Base-by-base conservation (phyloP, 2,329 filamentous ascomycete genomes). In the Ascocoryne sarcoides region DNA sequence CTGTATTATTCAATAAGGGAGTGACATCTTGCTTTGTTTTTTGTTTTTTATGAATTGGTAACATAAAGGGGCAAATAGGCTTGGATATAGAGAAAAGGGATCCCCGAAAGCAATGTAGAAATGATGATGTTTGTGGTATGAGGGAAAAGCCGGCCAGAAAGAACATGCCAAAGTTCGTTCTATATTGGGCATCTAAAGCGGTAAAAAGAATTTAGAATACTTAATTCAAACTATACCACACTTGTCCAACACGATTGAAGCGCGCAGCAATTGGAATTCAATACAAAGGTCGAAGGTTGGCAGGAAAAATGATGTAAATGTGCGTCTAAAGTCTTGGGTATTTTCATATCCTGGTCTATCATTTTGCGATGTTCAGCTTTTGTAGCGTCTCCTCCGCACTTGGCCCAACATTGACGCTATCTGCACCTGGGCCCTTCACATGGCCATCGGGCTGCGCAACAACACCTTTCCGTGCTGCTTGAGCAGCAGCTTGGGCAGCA, bases 371-470 rank as follows among this genome's bases (percentile, higher is more conserved):
- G 28, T 55, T 46, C 40, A 56, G 31, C 43, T 55, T 57, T 36
- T 55, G 30, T 26, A 55, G 42, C n/a, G 48, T 53, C 37, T 54
- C 53, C 39, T 51, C 47, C 5, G 43, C 39, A 39, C 37, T 52
- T 33, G 44, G 32, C 19, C 53, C 51, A 33, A 54, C 42, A 36
- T 37, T 49, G 10, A 53, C 51, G 31, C 50, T 47, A 15, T 51
- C 39, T 4, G 50, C 51, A 37, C 43, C 46, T 14, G 43, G 39
- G n/a, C n/a, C 53, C 42, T 56, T 49, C 3, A 56, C 47, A 39
- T 50, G 46, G 19, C 52, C 56, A 48, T 58, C 56, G 36, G 47
- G 43, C 34, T 56, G 45, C n/a, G 50, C 48, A 29, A 49, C 50
- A 29, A 50, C 45, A 16, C 43, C 44, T 30, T 54, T 51, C 28